phyloP scores from a whole-genome alignment of 1,139 yeast genomes.

The Yamadazyma pseudoaaseri region DNA sequence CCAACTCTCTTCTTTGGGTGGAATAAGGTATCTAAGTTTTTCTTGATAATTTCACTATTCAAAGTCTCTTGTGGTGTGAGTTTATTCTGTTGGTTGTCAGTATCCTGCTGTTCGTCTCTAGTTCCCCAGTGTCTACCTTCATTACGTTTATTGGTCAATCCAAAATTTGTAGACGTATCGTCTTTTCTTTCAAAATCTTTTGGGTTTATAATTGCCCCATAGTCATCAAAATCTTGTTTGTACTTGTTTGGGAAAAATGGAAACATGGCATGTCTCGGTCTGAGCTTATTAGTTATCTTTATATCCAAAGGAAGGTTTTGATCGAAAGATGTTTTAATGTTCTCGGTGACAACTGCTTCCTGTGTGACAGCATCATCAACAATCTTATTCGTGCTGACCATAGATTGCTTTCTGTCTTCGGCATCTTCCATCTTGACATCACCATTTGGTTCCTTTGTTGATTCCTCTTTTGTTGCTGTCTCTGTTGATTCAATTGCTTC shows the following conservation, averaged over 20 bases:
- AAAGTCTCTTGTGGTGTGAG: constrained; percentile 46
- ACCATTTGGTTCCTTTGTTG: constrained; percentile 12
- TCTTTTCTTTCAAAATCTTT: constrained; percentile 67
- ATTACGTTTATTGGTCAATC: constrained; percentile 32
- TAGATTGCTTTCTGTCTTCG: neutral
- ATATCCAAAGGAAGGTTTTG: constrained; percentile 55
- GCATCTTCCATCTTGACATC: constrained; percentile 5
- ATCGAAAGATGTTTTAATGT: constrained; percentile 37
- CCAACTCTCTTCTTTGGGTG: constrained; percentile 53
- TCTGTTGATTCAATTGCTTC: neutral
- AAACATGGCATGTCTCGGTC: constrained; percentile 73
- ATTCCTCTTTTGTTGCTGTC: constrained; percentile 5
- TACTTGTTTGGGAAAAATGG: constrained; percentile 55
- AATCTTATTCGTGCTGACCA: constrained; percentile 4
- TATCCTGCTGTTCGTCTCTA: constrained; percentile 20
- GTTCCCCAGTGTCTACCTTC: constrained; percentile 39
- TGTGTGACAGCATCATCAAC: constrained; percentile 36
- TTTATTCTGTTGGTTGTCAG: constrained; percentile 22
- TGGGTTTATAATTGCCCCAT: constrained; percentile 69
- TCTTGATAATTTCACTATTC: constrained; percentile 42
- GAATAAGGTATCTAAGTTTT: constrained; percentile 55
- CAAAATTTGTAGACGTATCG: constrained; percentile 40
- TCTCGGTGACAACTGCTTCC: constrained; percentile 43
- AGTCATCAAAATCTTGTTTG: constrained; percentile 72
- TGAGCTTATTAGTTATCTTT: constrained; percentile 54